Base-by-base conservation (phyloP, 352 stramenopile species). In the Phytopythium aichiense region DNA sequence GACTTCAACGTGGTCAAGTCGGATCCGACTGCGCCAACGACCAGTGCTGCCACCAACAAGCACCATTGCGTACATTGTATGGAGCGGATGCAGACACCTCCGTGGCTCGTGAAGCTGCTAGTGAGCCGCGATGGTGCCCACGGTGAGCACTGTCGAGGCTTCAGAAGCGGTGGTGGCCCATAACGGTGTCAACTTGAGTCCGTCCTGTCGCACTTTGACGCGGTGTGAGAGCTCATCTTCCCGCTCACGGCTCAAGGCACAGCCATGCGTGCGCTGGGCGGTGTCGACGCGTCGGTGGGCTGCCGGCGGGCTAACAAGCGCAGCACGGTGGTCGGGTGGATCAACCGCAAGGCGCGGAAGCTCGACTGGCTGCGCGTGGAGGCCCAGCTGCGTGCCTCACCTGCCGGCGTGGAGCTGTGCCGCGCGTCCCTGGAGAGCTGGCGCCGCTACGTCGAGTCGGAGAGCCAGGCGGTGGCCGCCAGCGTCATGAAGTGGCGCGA, bases 311-410 rank as follows among this genome's bases (percentile, higher is more conserved):
- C 43, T n/a, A 28, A 50, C n/a, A 50, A 50, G 43, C n/a, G 43
- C 43, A 30, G n/a, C 43, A 50, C 43, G 20, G 43, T 50, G 43
- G 43, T 50, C 43, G 43, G 43, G 43, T 50, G 43, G 43, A 50
- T 50, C 43, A 50, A 50, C n/a, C 43, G 43, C 43, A 50, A 50
- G 43, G 16, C 30, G 8, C 46, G 46, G 22, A 52, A 33, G 46
- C 22, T 33, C 22, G 46, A 52, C 23, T 33, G 46, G 46, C 46
- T 13, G 1, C 16, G 12, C 22, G 46, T 52, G 22, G 46, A 52
- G 23, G 23, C 46, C 22, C 22, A 52, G 23, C 22, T 52, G 22
- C 46, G 23, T 16, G 11, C 22, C 30, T 16, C 46, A 7, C 1
- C 2, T 22, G 4, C n/a, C 46, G 46, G 46, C 13, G 46, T 52